Conservation (phyloP, 2,329 filamentous ascomycete genomes). For the Sphaerulina vaccinii region DNA sequence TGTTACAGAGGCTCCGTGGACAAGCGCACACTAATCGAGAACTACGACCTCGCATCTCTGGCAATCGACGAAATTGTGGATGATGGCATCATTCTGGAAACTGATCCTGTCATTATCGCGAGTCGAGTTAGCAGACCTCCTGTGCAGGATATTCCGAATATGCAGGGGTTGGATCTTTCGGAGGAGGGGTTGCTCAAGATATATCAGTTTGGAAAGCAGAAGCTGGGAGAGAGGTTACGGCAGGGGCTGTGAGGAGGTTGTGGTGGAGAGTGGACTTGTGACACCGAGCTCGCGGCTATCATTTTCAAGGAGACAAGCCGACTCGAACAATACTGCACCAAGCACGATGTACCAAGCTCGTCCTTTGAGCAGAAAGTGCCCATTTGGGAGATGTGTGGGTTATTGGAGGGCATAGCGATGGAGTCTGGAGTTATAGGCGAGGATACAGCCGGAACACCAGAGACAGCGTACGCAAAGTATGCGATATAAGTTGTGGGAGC, state of each 20-base stretch:
- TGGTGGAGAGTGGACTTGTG: no score
- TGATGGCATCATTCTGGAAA: conserved; percentile 95
- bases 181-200: conserved; percentile 94
- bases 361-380: no score
- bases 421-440: conserved; percentile 16
- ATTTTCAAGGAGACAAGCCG: no score
- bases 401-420: conserved; percentile 13
- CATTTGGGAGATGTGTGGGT: not conserved
- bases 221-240: conserved; percentile 85
- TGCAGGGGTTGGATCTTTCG: conserved; percentile 91
- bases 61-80: conserved; percentile 94
- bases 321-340: no score
- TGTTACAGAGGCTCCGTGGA: conserved; percentile 79
- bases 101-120: conserved; percentile 89
- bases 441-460: not conserved
- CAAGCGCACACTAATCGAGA: conserved; percentile 96
- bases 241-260: conserved; percentile 63
- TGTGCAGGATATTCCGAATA: conserved; percentile 78
- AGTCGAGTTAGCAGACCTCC: conserved; percentile 91
- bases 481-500: not conserved
- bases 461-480: not conserved
- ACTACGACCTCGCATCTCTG: conserved; percentile 93
- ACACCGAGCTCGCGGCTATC: no score
- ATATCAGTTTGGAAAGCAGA: conserved; percentile 89
- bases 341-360: no score